Conservation (phyloP, 169 alveolate species). For the Eimeria sp. region DNA sequence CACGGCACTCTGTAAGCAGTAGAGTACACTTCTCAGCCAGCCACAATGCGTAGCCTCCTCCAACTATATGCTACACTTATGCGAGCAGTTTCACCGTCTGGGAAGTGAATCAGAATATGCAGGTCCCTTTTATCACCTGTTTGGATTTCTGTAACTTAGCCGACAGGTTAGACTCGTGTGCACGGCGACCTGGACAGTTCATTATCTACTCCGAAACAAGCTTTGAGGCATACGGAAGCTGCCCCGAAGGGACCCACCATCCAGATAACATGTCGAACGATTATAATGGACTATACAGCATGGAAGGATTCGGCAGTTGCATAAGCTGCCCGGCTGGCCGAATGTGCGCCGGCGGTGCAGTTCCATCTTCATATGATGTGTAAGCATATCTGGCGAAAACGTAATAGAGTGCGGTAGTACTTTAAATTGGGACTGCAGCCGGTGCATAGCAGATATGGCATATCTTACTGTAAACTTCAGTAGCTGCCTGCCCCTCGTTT, state of each 20-base stretch:
- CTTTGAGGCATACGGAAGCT: not conserved
- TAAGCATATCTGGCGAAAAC: not conserved
- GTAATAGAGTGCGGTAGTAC: not conserved
- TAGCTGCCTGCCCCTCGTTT: not conserved
- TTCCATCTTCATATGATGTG: not conserved
- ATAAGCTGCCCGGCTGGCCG: conserved; percentile 27
- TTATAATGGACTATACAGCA: conserved; percentile 11
- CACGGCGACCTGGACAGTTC: conserved; percentile 47
- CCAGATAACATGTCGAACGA: not conserved
- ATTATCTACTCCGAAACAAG: not conserved
- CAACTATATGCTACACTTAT: not conserved
- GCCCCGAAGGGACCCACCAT: conserved; percentile 46
- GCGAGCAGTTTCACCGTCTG: not conserved
- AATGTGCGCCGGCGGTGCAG: conserved; percentile 16
- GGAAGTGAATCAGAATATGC: not conserved
- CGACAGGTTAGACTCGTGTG: conserved; percentile 4
- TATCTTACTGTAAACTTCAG: not conserved
- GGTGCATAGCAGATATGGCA: not conserved
- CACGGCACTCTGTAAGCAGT: not conserved
- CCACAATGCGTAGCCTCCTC: not conserved
- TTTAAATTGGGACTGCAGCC: not conserved
- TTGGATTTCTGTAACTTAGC: not conserved
- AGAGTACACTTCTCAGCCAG: not conserved
- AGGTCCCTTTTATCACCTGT: not conserved
- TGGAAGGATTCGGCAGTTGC: conserved; percentile 67